These are phyloP conservation scores for Fusarium transvaalense DNA, from an alignment of 2,329 filamentous ascomycete genomes.

Conservation along the genomic window DNA sequence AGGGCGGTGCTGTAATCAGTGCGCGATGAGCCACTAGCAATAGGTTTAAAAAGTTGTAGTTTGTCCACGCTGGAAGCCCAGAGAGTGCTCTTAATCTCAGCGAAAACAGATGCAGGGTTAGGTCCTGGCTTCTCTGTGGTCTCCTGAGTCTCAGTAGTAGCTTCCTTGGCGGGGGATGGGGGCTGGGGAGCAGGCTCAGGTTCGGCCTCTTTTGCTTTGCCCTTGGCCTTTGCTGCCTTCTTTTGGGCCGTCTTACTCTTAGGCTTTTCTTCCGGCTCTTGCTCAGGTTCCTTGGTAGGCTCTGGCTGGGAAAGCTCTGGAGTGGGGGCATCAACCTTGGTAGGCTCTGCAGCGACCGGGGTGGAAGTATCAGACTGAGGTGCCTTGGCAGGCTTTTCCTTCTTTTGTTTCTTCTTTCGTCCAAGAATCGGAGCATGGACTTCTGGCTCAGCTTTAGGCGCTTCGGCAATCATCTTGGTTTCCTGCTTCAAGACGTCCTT, in stretches of 20 bases:
- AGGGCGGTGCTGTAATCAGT: slow-evolving; percentile 44
- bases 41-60: slow-evolving; percentile 55
- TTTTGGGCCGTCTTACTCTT: slow-evolving; percentile 52
- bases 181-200: slow-evolving; percentile 35
- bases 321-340: slow-evolving; percentile 25
- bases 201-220: slow-evolving; percentile 47
- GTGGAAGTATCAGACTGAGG: slow-evolving; percentile 21
- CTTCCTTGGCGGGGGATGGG: slow-evolving; percentile 38
- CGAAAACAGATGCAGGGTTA: slow-evolving; percentile 53
- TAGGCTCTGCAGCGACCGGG: slow-evolving; percentile 18
- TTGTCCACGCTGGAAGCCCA: slow-evolving; percentile 53
- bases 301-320: slow-evolving; percentile 15
- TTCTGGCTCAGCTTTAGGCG: slow-evolving; percentile 64
- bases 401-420: slow-evolving; percentile 88
- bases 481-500: slow-evolving; percentile 76
- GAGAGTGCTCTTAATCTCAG: slow-evolving; percentile 52
- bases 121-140: slow-evolving; percentile 49
- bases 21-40: slow-evolving; percentile 50
- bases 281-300: slow-evolving; percentile 23
- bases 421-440: slow-evolving; percentile 80
- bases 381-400: slow-evolving; percentile 66
- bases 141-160: slow-evolving; percentile 36
- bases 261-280: slow-evolving; percentile 38
- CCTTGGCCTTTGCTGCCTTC: slow-evolving; percentile 50
- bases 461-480: slow-evolving; percentile 65